phyloP scores from a whole-genome alignment of 2,329 filamentous ascomycete species.

The Hymenoscyphus fructigenus region DNA sequence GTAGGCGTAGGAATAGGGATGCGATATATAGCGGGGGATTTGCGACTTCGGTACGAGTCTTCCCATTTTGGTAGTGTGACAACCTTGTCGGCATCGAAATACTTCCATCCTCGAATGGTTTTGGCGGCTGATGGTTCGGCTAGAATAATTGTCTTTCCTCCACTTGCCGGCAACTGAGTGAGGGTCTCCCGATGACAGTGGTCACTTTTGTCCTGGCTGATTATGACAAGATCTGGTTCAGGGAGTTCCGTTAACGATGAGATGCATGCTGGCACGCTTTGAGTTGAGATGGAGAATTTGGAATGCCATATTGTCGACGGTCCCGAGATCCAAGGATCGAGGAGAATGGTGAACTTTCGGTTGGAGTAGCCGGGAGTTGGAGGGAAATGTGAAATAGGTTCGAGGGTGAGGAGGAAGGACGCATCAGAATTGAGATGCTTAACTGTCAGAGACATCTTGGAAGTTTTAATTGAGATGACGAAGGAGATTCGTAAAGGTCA shows the following conservation, averaged over 20 bases:
- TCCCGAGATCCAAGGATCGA: slow-evolving; percentile 71
- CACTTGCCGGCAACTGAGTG: slow-evolving; percentile 56
- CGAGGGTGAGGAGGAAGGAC: slow-evolving; percentile 63
- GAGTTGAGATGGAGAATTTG: slow-evolving; percentile 59
- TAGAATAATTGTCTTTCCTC: slow-evolving; percentile 60
- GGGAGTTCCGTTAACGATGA: slow-evolving; percentile 54
- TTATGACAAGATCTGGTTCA: slow-evolving; percentile 55
- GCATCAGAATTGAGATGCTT: slow-evolving; percentile 64
- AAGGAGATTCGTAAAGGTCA: not conserved
- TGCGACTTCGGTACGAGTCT: slow-evolving; percentile 34
- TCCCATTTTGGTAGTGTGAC: slow-evolving; percentile 48
- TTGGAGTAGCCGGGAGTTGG: slow-evolving; percentile 39
- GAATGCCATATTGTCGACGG: slow-evolving; percentile 59
- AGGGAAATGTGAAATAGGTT: slow-evolving; percentile 37
- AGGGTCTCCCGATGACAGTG: slow-evolving; percentile 71
- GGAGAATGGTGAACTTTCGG: slow-evolving; percentile 62
- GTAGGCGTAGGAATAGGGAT: slow-evolving; percentile 55
- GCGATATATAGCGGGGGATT: slow-evolving; percentile 36
- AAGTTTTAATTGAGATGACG: slow-evolving; percentile 3
- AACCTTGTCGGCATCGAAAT: slow-evolving; percentile 58
- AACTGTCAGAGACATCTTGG: slow-evolving; percentile 61
- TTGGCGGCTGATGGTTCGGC: slow-evolving; percentile 65
- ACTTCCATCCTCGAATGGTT: slow-evolving; percentile 64
- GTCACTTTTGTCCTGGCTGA: slow-evolving; percentile 63
- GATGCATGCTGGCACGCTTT: slow-evolving; percentile 56